phyloP scores from a whole-genome alignment of 1,284 basidiomycete genomes.

The Peniophora sp. region DNA sequence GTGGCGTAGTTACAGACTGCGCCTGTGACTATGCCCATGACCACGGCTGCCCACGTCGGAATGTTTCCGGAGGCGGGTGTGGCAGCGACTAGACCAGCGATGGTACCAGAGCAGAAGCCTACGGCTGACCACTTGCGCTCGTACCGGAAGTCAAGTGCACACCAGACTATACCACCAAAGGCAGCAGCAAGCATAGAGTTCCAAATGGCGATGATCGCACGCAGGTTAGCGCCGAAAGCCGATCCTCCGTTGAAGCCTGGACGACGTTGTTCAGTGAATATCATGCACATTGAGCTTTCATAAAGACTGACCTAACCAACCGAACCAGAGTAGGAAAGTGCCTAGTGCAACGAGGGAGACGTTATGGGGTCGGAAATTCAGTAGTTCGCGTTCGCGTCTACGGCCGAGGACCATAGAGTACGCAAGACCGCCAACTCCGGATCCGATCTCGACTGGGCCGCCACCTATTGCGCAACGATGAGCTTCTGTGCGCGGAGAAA shows the following conservation, averaged over 20 bases:
- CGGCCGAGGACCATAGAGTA: conserved; percentile 81
- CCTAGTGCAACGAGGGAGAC: conserved; percentile 87
- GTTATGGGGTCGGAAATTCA: conserved; percentile 91
- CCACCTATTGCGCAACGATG: conserved; percentile 47
- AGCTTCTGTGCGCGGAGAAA: neutral
- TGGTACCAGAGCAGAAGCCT: conserved; percentile 77
- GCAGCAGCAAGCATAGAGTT: conserved; percentile 81
- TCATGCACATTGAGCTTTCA: too few relatives aligned
- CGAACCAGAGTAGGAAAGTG: conserved; percentile 87
- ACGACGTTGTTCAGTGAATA: too few relatives aligned
- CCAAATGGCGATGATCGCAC: conserved; percentile 82
- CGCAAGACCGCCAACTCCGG: conserved; percentile 80
- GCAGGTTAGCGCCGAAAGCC: conserved; percentile 86
- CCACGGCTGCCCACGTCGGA: conserved; percentile 61
- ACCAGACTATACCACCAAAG: conserved; percentile 82
- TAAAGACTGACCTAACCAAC: conserved; percentile 39
- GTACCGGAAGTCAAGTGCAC: conserved; percentile 78
- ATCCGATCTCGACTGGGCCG: conserved; percentile 90
- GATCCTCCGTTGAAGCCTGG: conserved; percentile 63
- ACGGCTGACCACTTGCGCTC: conserved; percentile 82
- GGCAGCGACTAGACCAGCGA: conserved; percentile 87
- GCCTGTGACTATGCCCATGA: conserved; percentile 74
- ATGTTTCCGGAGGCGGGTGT: conserved; percentile 73
- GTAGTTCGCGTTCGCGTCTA: conserved; percentile 70
- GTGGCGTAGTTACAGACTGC: conserved; percentile 83